Conservation (phyloP, 179 eudicot genomes). For the Silene coronaria region DNA sequence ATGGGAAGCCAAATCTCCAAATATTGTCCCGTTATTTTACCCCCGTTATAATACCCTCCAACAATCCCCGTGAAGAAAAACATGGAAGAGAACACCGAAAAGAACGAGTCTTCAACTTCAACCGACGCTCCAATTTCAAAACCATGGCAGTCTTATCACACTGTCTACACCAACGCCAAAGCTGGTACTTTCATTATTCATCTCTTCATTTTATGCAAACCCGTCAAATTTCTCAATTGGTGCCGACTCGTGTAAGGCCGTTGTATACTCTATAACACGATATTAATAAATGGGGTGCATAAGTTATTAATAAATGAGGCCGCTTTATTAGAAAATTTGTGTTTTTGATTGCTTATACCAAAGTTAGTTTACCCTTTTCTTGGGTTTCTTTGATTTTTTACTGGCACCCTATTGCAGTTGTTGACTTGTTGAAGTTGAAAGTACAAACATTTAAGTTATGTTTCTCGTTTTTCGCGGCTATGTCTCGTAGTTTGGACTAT, state of each 20-base stretch:
- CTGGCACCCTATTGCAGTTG: not conserved
- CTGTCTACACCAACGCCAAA: conserved; percentile 85
- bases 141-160: conserved; percentile 92
- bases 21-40: no score
- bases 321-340: no score
- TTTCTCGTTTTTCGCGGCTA: not conserved
- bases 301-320: no score
- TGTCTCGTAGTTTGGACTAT: not conserved
- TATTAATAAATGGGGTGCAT: not conserved
- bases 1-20: no score
- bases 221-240: not conserved
- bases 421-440: not conserved
- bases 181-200: conserved; percentile 45
- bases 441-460: not conserved
- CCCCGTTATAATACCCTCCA: no score
- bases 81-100: conserved; percentile 27
- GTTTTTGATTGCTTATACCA: no score
- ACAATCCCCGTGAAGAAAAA: not conserved
- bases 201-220: not conserved
- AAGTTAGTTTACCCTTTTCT: no score
- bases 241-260: no score
- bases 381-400: no score
- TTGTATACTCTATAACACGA: no score
- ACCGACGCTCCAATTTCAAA: conserved; percentile 21
- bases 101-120: conserved; percentile 32